Conservation (phyloP, 176 grass and related monocot species). For the Cenchrus fungigraminus region DNA sequence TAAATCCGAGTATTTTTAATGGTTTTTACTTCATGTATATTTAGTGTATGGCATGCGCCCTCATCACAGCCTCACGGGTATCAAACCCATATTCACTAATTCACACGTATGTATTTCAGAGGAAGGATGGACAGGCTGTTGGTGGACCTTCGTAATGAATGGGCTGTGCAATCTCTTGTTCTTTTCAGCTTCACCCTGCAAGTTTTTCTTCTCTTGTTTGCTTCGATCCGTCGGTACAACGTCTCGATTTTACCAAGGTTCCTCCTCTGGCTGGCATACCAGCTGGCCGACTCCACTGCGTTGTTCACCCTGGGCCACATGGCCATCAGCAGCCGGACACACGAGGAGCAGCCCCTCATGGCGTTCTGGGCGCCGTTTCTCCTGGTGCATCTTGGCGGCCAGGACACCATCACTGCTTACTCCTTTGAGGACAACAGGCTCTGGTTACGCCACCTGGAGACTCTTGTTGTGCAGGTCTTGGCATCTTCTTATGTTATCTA, state of each 20-base stretch:
- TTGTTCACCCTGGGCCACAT: neutral
- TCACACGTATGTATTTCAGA: too few relatives aligned
- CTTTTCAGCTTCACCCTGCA: neutral
- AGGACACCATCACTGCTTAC: conserved; percentile 16
- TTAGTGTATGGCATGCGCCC: too few relatives aligned
- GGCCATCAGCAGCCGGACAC: neutral
- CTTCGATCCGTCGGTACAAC: neutral
- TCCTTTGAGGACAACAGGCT: neutral
- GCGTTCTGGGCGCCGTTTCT: too few relatives aligned
- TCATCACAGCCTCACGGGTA: too few relatives aligned
- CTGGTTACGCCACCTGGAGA: conserved; percentile 3
- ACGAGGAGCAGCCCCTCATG: neutral
- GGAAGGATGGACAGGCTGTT: neutral
- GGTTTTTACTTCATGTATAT: too few relatives aligned
- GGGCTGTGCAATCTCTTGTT: neutral
- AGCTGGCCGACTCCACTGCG: neutral
- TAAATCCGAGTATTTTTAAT: too few relatives aligned
- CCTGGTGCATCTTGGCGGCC: neutral
- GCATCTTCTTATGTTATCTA: neutral
- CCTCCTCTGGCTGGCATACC: neutral
- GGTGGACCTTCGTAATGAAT: neutral
- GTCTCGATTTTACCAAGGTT: neutral
- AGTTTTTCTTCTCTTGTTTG: neutral
- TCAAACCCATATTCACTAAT: too few relatives aligned
- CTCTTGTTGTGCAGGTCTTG: neutral